Percentiles rank a stretch among this genome's conserved stretches.
These are phyloP conservation scores for Coprinopsis cinerea DNA, from an alignment of 768 basidiomycete species.

Conservation along the genomic window DNA sequence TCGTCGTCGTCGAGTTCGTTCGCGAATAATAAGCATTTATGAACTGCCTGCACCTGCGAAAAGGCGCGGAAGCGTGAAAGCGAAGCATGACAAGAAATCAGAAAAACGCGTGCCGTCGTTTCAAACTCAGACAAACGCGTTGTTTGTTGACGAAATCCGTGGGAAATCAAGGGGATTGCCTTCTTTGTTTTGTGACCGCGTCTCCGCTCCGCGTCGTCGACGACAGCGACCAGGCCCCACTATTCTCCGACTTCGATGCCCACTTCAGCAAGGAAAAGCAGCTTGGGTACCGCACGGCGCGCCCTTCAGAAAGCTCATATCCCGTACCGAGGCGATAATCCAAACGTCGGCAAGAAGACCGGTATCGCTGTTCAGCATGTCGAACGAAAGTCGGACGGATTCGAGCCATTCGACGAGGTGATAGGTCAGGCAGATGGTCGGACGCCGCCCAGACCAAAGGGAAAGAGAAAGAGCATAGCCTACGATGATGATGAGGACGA, in stretches of 20 bases:
- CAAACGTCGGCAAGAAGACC: constrained; percentile 74
- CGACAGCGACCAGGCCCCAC: not conserved
- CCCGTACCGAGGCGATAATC: constrained; percentile 74
- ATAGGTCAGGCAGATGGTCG: constrained; percentile 63
- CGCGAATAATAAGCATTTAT: constrained; percentile 9
- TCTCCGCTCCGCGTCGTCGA: not conserved
- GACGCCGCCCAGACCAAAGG: constrained; percentile 53
- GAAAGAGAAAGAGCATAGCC: constrained; percentile 44
- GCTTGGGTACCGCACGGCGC: constrained; percentile 40
- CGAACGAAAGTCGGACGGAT: constrained; percentile 72
- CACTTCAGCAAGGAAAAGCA: constrained; percentile 41
- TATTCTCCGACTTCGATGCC: constrained; percentile 28
- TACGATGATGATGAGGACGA: constrained; percentile 35
- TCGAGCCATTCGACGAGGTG: constrained; percentile 75
- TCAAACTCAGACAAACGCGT: constrained; percentile 6
- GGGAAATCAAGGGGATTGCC: too few species aligned
- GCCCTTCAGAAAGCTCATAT: constrained; percentile 62
- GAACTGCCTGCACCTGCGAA: not conserved
- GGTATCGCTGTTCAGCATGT: constrained; percentile 65
- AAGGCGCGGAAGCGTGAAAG: not conserved
- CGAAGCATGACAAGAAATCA: not conserved
- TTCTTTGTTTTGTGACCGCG: not conserved
- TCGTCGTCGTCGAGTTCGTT: not conserved
- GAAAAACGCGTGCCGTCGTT: constrained; percentile 1
- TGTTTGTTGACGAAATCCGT: too few species aligned